Percentiles rank a stretch among this genome's conserved stretches.
phyloP scores from a whole-genome alignment of 805 yeast genomes.

The Cyberlindnera americana region DNA sequence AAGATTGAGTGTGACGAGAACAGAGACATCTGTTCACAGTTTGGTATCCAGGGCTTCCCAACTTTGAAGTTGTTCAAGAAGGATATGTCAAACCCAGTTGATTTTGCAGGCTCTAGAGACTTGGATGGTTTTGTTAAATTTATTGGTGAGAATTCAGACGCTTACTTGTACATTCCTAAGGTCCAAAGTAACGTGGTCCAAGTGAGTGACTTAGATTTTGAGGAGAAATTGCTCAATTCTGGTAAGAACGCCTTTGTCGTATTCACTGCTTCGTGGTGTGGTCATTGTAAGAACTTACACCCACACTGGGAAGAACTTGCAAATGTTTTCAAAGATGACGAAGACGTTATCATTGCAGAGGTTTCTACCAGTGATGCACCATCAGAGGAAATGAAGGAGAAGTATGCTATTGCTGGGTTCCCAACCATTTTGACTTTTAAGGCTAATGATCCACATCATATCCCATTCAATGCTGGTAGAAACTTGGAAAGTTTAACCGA shows the following conservation, averaged over 20 bases:
- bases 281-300: constrained; percentile 45
- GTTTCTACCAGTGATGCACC: constrained; percentile 43
- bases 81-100: constrained; percentile 53
- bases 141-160: constrained; percentile 43
- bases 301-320: constrained; percentile 49
- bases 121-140: constrained; percentile 66
- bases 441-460: constrained; percentile 32
- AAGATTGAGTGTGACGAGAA: constrained; percentile 86
- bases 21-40: constrained; percentile 66
- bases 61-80: constrained; percentile 74
- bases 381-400: constrained; percentile 37
- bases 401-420: constrained; percentile 40
- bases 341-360: constrained; percentile 39
- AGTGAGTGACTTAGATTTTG: constrained; percentile 32
- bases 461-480: constrained; percentile 35
- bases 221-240: constrained; percentile 28
- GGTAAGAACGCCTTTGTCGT: constrained; percentile 23
- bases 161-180: constrained; percentile 28
- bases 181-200: constrained; percentile 24
- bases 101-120: constrained; percentile 66
- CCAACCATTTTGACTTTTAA: constrained; percentile 51
- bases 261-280: constrained; percentile 57
- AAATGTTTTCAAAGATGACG: constrained; percentile 36
- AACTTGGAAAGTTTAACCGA: constrained; percentile 48
- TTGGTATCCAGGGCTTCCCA: constrained; percentile 86